Percentiles rank a stretch among this genome's conserved stretches.
Conservation (phyloP, 1,284 basidiomycete species). For the Ustilago nuda region DNA sequence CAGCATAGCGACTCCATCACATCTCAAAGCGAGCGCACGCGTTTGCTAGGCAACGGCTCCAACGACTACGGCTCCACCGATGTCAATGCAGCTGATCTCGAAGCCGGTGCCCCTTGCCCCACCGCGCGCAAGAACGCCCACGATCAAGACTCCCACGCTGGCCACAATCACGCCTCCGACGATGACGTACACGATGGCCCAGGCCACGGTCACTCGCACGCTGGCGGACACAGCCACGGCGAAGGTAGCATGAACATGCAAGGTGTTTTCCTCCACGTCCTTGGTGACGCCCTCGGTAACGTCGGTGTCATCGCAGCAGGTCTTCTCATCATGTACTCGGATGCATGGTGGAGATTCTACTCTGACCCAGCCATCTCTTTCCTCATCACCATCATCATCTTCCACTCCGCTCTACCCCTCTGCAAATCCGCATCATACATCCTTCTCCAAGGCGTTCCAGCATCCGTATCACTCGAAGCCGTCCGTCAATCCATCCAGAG, state of each 20-base stretch:
- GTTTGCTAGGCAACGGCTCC: constrained; percentile 32
- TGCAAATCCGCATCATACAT: constrained; percentile 96
- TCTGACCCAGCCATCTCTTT: constrained; percentile 94
- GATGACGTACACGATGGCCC: constrained; percentile 60
- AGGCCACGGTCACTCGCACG: constrained; percentile 75
- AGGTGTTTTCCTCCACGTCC: constrained; percentile 90
- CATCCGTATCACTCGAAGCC: constrained; percentile 86
- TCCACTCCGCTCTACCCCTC: constrained; percentile 91
- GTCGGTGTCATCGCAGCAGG: constrained; percentile 96
- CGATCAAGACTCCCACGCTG: constrained; percentile 36
- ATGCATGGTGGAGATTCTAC: constrained; percentile 75
- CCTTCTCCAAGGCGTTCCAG: constrained; percentile 93
- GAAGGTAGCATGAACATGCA: constrained; percentile 95
- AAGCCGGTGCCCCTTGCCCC: constrained; percentile 33
- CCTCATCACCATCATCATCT: constrained; percentile 95
- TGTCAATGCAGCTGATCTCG: constrained; percentile 45
- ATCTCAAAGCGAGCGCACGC: constrained; percentile 27
- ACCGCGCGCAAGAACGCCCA: constrained; percentile 57
- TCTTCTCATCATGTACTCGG: constrained; percentile 71
- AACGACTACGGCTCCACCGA: constrained; percentile 47
- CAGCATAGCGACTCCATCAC: constrained; percentile 38
- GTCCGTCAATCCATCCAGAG: constrained; percentile 82
- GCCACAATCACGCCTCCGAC: constrained; percentile 47
- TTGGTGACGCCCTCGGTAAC: constrained; percentile 94
- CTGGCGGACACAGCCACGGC: constrained; percentile 65